phyloP scores from a whole-genome alignment of 2,329 filamentous ascomycete genomes.

The Alternaria atra region DNA sequence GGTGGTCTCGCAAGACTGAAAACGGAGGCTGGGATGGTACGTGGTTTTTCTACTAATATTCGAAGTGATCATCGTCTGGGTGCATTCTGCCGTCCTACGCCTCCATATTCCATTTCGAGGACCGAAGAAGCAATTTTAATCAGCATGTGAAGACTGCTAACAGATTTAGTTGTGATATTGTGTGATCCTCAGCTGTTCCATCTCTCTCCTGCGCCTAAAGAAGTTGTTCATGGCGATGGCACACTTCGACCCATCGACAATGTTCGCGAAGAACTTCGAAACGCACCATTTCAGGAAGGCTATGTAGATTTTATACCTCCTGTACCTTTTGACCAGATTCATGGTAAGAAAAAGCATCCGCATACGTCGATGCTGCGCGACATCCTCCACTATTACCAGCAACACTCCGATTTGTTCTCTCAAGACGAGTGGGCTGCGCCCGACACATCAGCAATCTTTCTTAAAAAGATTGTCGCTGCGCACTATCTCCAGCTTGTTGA shows the following conservation, averaged over 20 bases:
- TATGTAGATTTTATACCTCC: conserved; percentile 43
- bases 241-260: conserved; percentile 10
- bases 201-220: conserved; percentile 22
- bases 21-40: conserved; percentile 46
- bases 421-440: conserved; percentile 34
- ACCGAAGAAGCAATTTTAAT: background rate
- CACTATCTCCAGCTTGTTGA: conserved; percentile 46
- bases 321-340: conserved; percentile 1
- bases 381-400: conserved; percentile 39
- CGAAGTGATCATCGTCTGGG: background rate
- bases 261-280: conserved; percentile 16
- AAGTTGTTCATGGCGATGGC: conserved; percentile 13
- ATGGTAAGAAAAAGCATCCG: conserved; percentile 23
- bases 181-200: conserved; percentile 42
- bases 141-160: background rate
- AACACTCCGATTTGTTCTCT: conserved; percentile 30
- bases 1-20: conserved; percentile 37
- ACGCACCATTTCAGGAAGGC: conserved; percentile 41
- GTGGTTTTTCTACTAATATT: background rate
- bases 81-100: too few relatives aligned
- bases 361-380: conserved; percentile 42
- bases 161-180: conserved; percentile 38
- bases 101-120: background rate
- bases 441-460: conserved; percentile 34
- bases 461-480: conserved; percentile 48